Evolutionary conservation across 2,329 filamentous ascomycete genomes (phyloP), one percentile per base, ranked within the genome.

Genomic region (Cryphonectria nitschkei): DNA sequence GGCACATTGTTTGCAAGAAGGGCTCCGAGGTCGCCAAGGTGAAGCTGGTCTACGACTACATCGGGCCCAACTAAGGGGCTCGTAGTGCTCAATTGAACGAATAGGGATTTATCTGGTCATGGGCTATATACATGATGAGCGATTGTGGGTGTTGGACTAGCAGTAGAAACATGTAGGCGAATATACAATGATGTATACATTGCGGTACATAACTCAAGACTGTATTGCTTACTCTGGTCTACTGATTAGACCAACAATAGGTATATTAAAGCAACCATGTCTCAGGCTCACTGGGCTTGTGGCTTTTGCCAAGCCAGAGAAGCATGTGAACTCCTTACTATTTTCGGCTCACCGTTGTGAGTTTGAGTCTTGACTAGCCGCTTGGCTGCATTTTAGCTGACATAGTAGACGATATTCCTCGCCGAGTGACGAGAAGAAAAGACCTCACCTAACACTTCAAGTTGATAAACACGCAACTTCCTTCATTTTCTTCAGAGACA

Each of bases 41-140:
- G 22, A 69, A 67, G 69, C 41, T 73, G 41, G 67, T 73, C 16
- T 73, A 73, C 58, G 70, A 72, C 62, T 73, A 72, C 43, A 37
- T 62, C n/a, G 70, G 72, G 3, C 50, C 69, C 43, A 64, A 56
- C 22, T 70, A 62, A n/a, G 19, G 34, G 26, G 14, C 1, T 41
- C 29, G 3, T 50, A 6, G 8, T 16, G 54, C 34, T 26, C 9
- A 63, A 26, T 14, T 41, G 1, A 41, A 26, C 2, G 34, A 22
- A 39, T 0, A 62, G 4, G 32, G 32, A 19, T 4, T 11, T 11
- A 56, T 32, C 14, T 19, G 29, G 14, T 34, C 3, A 50, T 58
- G 26, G 52, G 52, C 2, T 19, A 2, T 34, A 19, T 56, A 11
- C 34, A 32, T 56, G 52, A 32, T 0, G 52, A 32, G 16, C 13